Conservation (phyloP, 2,329 filamentous ascomycete genomes). For the Coniochaeta pulveracea region DNA sequence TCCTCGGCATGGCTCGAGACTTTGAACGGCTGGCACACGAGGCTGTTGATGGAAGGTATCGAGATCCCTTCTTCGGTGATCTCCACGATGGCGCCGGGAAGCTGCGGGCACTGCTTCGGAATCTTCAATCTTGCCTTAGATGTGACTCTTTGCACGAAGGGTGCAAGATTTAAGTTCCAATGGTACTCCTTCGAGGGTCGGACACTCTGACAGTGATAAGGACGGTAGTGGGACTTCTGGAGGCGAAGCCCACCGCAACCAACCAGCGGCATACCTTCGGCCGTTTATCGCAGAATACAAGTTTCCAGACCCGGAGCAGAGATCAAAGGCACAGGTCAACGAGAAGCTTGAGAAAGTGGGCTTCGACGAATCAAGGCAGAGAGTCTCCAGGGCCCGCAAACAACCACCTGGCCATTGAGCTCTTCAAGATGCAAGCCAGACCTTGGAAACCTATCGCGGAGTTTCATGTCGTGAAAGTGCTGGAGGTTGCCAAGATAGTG, state of each 20-base stretch:
- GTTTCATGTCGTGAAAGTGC: slow-evolving; percentile 21
- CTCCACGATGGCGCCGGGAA: slow-evolving; percentile 11
- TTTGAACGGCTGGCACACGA: slow-evolving; percentile 25
- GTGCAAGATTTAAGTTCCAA: slow-evolving; percentile 4
- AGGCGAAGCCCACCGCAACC: not conserved
- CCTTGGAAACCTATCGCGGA: slow-evolving; percentile 27
- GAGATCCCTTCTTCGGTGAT: slow-evolving; percentile 25
- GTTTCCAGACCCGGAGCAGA: not conserved
- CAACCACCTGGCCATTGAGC: slow-evolving; percentile 20
- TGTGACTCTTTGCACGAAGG: slow-evolving; percentile 11
- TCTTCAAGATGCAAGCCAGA: slow-evolving; percentile 25
- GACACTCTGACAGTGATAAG: not conserved
- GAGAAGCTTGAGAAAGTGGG: slow-evolving; percentile 20
- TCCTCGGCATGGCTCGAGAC: slow-evolving; percentile 22
- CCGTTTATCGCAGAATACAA: slow-evolving; percentile 1
- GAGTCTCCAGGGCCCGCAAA: slow-evolving; percentile 28
- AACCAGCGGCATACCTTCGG: slow-evolving; percentile 1
- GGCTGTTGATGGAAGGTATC: slow-evolving; percentile 27
- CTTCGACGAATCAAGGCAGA: slow-evolving; percentile 24
- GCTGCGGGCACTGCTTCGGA: slow-evolving; percentile 19
- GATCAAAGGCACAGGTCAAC: slow-evolving; percentile 7
- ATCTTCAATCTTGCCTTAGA: slow-evolving; percentile 20
- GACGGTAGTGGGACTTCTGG: not conserved
- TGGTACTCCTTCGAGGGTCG: slow-evolving; percentile 1
- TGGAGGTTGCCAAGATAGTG: slow-evolving; percentile 19